phyloP scores from a whole-genome alignment of 2,329 filamentous ascomycete genomes.

The Cladobotryum protrusum region DNA sequence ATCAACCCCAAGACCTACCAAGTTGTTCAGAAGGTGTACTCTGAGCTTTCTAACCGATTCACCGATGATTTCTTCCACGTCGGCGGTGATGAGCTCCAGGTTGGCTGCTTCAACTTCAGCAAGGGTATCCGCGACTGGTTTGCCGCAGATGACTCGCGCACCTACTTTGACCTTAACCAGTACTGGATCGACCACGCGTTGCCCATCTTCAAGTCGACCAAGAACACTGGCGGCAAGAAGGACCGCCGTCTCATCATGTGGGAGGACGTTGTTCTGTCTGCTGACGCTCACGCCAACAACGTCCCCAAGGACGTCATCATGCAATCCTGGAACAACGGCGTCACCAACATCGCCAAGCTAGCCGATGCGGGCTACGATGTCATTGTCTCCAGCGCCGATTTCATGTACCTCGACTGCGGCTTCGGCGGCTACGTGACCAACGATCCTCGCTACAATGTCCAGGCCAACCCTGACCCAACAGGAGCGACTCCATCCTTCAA shows the following conservation, averaged over 20 bases:
- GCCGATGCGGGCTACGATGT: constrained; percentile 45
- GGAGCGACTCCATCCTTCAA: constrained; percentile 41
- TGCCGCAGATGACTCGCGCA: constrained; percentile 34
- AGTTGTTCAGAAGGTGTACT: constrained; percentile 47
- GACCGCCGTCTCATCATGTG: constrained; percentile 51
- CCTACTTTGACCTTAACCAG: constrained; percentile 45
- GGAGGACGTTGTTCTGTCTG: constrained; percentile 45
- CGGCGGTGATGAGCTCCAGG: constrained; percentile 50
- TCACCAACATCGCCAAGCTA: constrained; percentile 45
- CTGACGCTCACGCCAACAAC: constrained; percentile 36
- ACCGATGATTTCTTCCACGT: constrained; percentile 49
- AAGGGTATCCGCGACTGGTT: constrained; percentile 43
- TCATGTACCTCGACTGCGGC: constrained; percentile 52
- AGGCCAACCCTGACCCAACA: constrained; percentile 41
- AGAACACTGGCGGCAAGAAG: constrained; percentile 19
- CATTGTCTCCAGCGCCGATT: constrained; percentile 50
- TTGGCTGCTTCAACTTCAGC: constrained; percentile 50
- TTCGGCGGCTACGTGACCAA: constrained; percentile 48
- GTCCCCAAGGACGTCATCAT: constrained; percentile 47
- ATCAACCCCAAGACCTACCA: constrained; percentile 50
- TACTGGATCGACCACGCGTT: constrained; percentile 47
- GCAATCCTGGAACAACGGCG: constrained; percentile 50
- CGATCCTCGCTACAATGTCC: constrained; percentile 49
- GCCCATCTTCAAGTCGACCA: constrained; percentile 38
- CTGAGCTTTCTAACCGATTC: constrained; percentile 45